A percentile compares a stretch with the other conserved stretches of the same genome.
These are phyloP conservation scores for Leccinum griseonigrum DNA, from an alignment of 1,284 basidiomycete species.

Conservation along the genomic window DNA sequence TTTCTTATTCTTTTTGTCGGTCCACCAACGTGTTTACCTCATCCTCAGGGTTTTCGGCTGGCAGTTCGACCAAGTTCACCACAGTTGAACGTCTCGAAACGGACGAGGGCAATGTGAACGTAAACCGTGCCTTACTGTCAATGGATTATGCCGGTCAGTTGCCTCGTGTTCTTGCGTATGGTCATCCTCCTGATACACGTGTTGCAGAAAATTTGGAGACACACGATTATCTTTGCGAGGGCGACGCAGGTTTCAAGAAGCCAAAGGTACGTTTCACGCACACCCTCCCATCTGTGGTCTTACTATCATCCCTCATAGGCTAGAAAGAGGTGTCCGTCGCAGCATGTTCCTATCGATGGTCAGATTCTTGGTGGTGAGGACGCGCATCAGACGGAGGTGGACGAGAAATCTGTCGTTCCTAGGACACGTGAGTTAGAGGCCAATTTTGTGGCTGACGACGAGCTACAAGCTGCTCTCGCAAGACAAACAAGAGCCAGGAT, in stretches of 20 bases:
- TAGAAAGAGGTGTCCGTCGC: slow-evolving; percentile 85
- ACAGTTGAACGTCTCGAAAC: slow-evolving; percentile 45
- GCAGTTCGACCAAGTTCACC: slow-evolving; percentile 46
- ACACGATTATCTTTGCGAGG: slow-evolving; percentile 88
- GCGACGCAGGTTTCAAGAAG: slow-evolving; percentile 93
- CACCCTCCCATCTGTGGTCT: slow-evolving; percentile 3
- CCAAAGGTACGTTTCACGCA: slow-evolving; percentile 59
- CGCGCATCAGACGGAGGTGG: slow-evolving; percentile 73
- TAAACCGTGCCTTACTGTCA: slow-evolving; percentile 80
- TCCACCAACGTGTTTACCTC: slow-evolving; percentile 5
- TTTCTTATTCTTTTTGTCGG: not conserved
- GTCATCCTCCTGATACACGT: slow-evolving; percentile 12
- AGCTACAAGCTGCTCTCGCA: slow-evolving; percentile 91
- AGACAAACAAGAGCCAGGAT: slow-evolving; percentile 81
- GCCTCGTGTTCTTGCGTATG: not conserved
- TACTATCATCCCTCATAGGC: slow-evolving; percentile 47
- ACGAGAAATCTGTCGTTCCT: slow-evolving; percentile 61
- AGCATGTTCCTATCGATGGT: slow-evolving; percentile 69
- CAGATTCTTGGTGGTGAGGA: slow-evolving; percentile 46
- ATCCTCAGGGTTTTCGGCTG: slow-evolving; percentile 72
- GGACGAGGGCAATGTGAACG: slow-evolving; percentile 56
- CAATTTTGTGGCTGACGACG: slow-evolving; percentile 98
- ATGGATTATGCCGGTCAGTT: slow-evolving; percentile 89
- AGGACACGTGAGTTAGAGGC: slow-evolving; percentile 68
- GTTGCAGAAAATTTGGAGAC: slow-evolving; percentile 81